Evolutionary conservation across 2,329 filamentous ascomycete genomes (phyloP), one percentile per base, ranked within the genome.

Genomic region (Pyrenophora tritici-repentis): DNA sequence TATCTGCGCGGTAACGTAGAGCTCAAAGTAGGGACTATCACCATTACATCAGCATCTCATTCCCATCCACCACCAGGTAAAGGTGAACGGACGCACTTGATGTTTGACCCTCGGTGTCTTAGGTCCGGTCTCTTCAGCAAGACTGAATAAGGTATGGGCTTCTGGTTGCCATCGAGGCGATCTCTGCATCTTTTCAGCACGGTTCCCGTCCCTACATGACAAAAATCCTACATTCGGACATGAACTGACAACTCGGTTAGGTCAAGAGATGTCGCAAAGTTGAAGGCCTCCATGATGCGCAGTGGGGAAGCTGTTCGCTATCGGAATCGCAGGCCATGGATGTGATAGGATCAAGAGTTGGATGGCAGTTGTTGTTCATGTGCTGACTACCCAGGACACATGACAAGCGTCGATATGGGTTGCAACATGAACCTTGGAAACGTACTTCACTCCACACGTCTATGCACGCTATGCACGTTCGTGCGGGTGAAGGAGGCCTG

Each of bases 1-100:
- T 66, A 97, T 83, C 74, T 97, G 94, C 7, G 88, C 89, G 0
- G 92, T 97, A 41, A 96, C 87, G 69, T 93, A 97, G 40, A 99
- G 86, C 72, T 99, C 94, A 20, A 91, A 97, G 70, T 88, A 79
- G 0, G 87, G 79, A 73, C 89, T 91, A 57, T 32, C 4, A 8
- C n/a, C 13, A 16, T 36, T 8, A 14, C 12, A 46, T 64, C 42
- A 59, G 46, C 43, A 33, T 10, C 26, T 4, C 17, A 5, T 16
- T 10, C 22, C 12, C 18, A 6, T 35, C 42, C 29, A 24, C 31
- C 33, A 40, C 41, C 4, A 6, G 38, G 29, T 10, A 18, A 22
- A 29, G 26, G 10, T 29, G 6, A 36, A 18, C 32, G 16, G 14
- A 59, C 66, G 48, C 69, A 88, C 87, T 83, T 91, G 56, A 86